Base-by-base conservation (phyloP, 352 stramenopile genomes). In the Phytophthora constricta region DNA sequence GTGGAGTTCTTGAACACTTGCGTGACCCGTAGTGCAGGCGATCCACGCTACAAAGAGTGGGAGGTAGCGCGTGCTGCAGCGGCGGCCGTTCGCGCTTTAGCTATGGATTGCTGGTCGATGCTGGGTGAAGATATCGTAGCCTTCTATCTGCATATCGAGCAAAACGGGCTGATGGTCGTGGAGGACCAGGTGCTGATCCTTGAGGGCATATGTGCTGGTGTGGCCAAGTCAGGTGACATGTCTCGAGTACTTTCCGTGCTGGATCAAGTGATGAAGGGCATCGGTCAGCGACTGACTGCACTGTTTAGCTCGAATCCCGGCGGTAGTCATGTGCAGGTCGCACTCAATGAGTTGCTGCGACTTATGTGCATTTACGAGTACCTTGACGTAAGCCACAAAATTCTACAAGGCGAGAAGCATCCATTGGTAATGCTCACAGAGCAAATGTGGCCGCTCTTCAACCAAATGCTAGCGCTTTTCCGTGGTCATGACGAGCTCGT, bases 361-460 rank as follows among this genome's bases (percentile, higher is more conserved):
- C 68, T 95, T n/a, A 90, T 96, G 39, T 90, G 85, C 68, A 74
- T 95, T 31, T 96, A 95, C 57, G 88, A 96, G 54, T 87, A 93
- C 41, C 68, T 94, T 14, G 66, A 80, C 14, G 62, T 90, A 20
- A 64, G 76, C n/a, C 58, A 55, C 43, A 74, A 55, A n/a, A 58
- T 64, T 22, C 48, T 63, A 16, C 28, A 64, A 39, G 50, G 67
- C 5, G 71, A 68, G 27, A 72, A 71, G 14, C 64, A 83, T 17
- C 84, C 86, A 13, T 65, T 96, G 2, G 62, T 94, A 26, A 70
- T 84, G 66, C 65, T 96, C 25, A 95, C 88, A 9, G 85, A 94
- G 63, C 77, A 85, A 25, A 72, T 95, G 5, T 96, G 87, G 84
- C 82, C 83, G 23, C 69, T 92, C 17, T 86, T 96, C 26, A 87